Evolutionary conservation across 495 filamentous ascomycete species (phyloP).

Genomic region (Penicillium coprophilum): DNA sequence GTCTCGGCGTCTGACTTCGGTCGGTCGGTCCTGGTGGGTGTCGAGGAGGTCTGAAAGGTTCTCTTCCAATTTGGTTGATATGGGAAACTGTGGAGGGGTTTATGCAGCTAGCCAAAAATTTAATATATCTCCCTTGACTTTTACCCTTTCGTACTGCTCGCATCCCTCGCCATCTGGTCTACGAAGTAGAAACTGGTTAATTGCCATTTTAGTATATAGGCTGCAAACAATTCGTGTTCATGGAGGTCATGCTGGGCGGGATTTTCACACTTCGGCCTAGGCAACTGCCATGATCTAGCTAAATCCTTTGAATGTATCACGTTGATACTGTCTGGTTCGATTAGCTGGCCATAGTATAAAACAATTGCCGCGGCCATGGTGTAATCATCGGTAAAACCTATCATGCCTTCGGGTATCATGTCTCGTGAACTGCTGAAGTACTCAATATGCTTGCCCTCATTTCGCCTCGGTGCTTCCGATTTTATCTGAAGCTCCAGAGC

Average conservation of each 20-base stretch:
- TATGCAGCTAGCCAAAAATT: not conserved
- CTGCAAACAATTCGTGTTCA: too few species aligned
- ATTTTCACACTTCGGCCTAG: too few species aligned
- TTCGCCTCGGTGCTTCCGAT: conserved; percentile 21
- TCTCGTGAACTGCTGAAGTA: conserved; percentile 11
- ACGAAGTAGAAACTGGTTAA: too few species aligned
- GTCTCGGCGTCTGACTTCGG: conserved; percentile 60
- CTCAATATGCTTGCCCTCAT: not conserved
- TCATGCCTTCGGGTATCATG: conserved; percentile 13
- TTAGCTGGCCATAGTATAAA: not conserved
- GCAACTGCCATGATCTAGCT: too few species aligned
- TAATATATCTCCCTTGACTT: not conserved
- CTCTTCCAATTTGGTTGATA: conserved; percentile 22
- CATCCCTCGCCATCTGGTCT: too few species aligned
- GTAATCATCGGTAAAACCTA: not conserved
- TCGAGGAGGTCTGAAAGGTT: conserved; percentile 71
- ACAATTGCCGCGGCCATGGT: not conserved
- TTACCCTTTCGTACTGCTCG: not conserved
- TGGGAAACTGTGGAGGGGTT: not conserved
- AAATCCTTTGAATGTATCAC: too few species aligned
- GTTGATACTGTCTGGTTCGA: not conserved
- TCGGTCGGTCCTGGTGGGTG: conserved; percentile 63
- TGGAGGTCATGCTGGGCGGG: too few species aligned
- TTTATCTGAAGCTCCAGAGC: conserved; percentile 16
- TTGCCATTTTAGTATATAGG: too few species aligned